Base-by-base conservation (phyloP, 2,329 filamentous ascomycete genomes). In the Periconia sp. region DNA sequence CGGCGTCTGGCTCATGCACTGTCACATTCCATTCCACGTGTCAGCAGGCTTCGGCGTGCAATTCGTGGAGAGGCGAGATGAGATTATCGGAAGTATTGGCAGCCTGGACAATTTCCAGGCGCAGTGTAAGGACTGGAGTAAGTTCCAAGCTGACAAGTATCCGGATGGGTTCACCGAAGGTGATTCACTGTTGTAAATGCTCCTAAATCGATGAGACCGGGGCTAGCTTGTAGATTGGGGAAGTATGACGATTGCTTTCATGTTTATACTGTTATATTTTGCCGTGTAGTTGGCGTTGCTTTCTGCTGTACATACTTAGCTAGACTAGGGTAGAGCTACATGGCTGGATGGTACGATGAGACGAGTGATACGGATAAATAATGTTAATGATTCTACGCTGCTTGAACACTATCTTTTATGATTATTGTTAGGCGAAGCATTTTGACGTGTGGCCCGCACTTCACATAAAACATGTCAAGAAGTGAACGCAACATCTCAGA, bases 1-100 rank as follows among this genome's bases (percentile, higher is more conserved):
- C 0, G 67, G 68, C n/a, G 62, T 59, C 4, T 69, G 61, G 61
- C 48, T 70, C 13, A 69, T 70, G 68, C 68, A 71, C 40, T 70
- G 68, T 44, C 68, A 71, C 30, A 68, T 70, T 12, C 65, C 63
- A 3, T 69, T 69, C 50, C 66, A 69, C 41, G 41, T 69, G 11
- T 54, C 62, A 10, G 59, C 56, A 0, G 68, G 68, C 3, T 70
- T 86, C 13, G 74, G 71, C 4, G 65, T 82, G 3, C 78, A 83
- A 53, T 81, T 82, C 53, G 48, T 82, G 0, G 81, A 79, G 56
- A 56, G 69, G 23, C 57, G 63, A 12, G 47, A 43, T 4, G 64
- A 68, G 19, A 68, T 70, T 12, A 15, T 48, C 4, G 32, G 37
- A 2, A 38, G 37, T 3, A 46, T 52, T 13, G 61, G 61, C 11